Conservation (phyloP, 108 stramenopile species). For the Skeletonema menzelii region DNA sequence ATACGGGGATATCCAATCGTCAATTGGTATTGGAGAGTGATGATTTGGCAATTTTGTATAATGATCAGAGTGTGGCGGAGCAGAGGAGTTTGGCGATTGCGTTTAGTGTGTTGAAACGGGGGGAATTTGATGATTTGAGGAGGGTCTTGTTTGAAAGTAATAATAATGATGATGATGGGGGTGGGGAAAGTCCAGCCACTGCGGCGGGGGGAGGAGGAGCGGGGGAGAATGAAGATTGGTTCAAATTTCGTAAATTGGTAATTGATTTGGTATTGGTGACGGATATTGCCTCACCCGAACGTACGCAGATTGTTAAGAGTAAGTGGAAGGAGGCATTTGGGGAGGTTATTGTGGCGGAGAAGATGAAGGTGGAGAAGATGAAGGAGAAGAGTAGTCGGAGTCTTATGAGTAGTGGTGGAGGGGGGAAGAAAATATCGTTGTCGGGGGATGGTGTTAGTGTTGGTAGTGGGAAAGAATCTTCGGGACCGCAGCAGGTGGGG, state of each 20-base stretch:
- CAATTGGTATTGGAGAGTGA: constrained; percentile 18
- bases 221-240: constrained; percentile 1
- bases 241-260: constrained; percentile 26
- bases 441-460: neutral
- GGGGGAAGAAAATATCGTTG: neutral
- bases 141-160: constrained; percentile 19
- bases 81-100: constrained; percentile 37
- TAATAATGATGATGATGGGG: constrained; percentile 15
- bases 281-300: constrained; percentile 39
- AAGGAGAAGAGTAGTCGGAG: constrained; percentile 7
- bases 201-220: constrained; percentile 68
- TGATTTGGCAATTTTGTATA: constrained; percentile 16
- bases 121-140: constrained; percentile 25
- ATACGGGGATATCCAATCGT: constrained; percentile 43
- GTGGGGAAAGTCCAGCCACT: constrained; percentile 56
- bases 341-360: constrained; percentile 40
- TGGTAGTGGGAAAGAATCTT: neutral
- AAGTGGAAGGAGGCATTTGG: constrained; percentile 68
- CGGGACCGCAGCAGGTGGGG: neutral
- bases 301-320: constrained; percentile 15
- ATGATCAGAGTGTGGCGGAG: constrained; percentile 28
- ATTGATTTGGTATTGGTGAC: constrained; percentile 28
- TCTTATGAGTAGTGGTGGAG: neutral
- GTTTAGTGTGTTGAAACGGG: constrained; percentile 23
- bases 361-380: constrained; percentile 17